phyloP scores from a whole-genome alignment of 2,329 filamentous ascomycete species.

The Macrophomina tecta region DNA sequence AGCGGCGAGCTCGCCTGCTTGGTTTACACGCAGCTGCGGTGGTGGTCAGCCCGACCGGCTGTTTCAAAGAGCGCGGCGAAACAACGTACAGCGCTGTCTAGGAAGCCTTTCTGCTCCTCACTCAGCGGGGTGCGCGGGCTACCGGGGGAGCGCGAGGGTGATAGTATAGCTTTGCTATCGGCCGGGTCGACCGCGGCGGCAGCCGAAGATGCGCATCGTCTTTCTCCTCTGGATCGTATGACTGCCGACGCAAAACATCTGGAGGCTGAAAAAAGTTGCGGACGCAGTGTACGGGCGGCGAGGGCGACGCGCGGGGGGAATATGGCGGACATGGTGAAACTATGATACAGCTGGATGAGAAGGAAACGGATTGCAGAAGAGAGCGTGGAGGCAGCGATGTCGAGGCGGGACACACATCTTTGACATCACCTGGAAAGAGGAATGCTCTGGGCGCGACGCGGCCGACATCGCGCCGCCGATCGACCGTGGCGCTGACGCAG shows the following conservation, averaged over 20 bases:
- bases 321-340: conserved; percentile 7
- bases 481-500: conserved; percentile 6
- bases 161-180: neutral
- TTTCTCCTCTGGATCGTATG: conserved; percentile 7
- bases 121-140: conserved; percentile 34
- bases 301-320: neutral
- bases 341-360: conserved; percentile 4
- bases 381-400: neutral
- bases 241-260: conserved; percentile 1
- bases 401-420: neutral
- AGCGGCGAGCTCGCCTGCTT: conserved; percentile 96
- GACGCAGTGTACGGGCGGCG: conserved; percentile 8
- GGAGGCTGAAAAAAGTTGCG: conserved; percentile 8
- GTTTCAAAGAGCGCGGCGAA: neutral
- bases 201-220: conserved; percentile 19
- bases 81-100: conserved; percentile 42
- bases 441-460: conserved; percentile 10
- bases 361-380: neutral
- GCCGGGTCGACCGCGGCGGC: neutral
- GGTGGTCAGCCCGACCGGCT: conserved; percentile 5
- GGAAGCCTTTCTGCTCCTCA: conserved; percentile 42
- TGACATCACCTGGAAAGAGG: conserved; percentile 6
- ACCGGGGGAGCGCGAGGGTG: neutral
- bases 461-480: conserved; percentile 26
- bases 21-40: conserved; percentile 83